These are phyloP conservation scores for Alloascoidea africana DNA, from an alignment of 805 yeast genomes.

Conservation along the genomic window DNA sequence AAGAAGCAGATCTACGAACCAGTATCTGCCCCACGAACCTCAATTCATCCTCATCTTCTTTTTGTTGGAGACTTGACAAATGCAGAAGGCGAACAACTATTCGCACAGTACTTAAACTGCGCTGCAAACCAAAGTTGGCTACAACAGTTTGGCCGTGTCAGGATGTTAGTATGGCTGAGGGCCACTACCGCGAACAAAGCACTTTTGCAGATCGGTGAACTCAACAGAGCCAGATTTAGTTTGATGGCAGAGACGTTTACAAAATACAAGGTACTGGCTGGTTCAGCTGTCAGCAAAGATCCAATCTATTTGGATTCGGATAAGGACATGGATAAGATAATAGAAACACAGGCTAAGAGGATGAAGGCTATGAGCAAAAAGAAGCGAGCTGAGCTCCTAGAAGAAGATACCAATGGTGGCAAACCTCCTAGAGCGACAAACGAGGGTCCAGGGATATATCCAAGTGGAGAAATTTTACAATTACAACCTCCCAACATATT, in stretches of 20 bases:
- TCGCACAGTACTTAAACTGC: conserved; percentile 65
- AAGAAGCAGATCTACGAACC: conserved; percentile 29
- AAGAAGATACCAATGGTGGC: conserved; percentile 7
- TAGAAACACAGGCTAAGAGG: neutral
- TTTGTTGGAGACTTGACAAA: conserved; percentile 44
- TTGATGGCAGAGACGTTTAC: conserved; percentile 51
- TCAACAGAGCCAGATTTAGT: conserved; percentile 44
- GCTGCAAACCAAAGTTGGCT: conserved; percentile 61
- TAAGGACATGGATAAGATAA: neutral
- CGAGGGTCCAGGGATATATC: conserved; percentile 4
- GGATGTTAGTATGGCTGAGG: conserved; percentile 57
- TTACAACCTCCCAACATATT: neutral
- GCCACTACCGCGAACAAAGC: conserved; percentile 47
- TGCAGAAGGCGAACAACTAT: conserved; percentile 45
- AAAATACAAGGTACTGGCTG: conserved; percentile 17
- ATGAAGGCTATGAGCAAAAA: conserved; percentile 14
- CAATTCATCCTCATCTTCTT: conserved; percentile 37
- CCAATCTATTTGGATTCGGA: neutral
- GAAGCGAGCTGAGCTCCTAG: conserved; percentile 7
- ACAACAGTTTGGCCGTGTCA: conserved; percentile 54
- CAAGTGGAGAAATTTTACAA: neutral
- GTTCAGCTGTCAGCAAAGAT: neutral
- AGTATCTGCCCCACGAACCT: conserved; percentile 18
- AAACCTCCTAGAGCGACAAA: too few relatives aligned
- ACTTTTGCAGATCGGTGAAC: conserved; percentile 36